Evolutionary conservation across 768 basidiomycete genomes (phyloP), one percentile per base, ranked within the genome.

Genomic region (Postia placenta): DNA sequence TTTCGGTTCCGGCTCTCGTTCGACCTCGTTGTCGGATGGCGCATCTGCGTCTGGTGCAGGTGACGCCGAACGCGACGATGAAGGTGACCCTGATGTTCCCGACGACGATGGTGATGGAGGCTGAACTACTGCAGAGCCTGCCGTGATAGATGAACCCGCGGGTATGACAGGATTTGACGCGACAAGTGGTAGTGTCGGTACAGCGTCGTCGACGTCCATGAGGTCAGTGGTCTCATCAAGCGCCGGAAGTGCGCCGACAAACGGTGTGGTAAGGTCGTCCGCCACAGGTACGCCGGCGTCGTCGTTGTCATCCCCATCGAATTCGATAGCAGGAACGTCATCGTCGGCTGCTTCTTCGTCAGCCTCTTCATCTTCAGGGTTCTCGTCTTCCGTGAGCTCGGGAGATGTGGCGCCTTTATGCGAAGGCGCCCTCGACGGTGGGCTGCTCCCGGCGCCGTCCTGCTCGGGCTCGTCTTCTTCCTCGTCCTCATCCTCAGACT

Each of bases 61-160:
- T 6, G 73, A 67, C 1, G 67, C 64, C 11, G 73, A 73, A n/a
- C 72, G 69, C 17, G 74, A 76, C 4, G 71, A 66, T 3, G 58
- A 50, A n/a, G 59, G 60, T 1, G 72, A 69, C n/a, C 42, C 53
- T 22, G 58, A 64, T 4, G 66, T 61, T 12, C 74, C 68, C 1
- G 67, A 63, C 14, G 67, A 65, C 4, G 72, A 69, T 2, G 72
- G 67, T 0, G 74, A 72, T 4, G 68, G 64, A 2, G 71, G 65
- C 11, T 65, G 65, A 14, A 73, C 52, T 41, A 73, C 62, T 11
- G 64, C 56, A 1, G 74, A 67, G 19, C 71, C 72, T 5, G 74
- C 71, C 72, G 75, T 75, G 30, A 74, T 76, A 11, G 75, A 74
- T n/a, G 73, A 70, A 3, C 71, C 67, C 5, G 73, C 69, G 0